phyloP scores from a whole-genome alignment of 2,329 filamentous ascomycete species.

The Bipolaris sorokiniana region DNA sequence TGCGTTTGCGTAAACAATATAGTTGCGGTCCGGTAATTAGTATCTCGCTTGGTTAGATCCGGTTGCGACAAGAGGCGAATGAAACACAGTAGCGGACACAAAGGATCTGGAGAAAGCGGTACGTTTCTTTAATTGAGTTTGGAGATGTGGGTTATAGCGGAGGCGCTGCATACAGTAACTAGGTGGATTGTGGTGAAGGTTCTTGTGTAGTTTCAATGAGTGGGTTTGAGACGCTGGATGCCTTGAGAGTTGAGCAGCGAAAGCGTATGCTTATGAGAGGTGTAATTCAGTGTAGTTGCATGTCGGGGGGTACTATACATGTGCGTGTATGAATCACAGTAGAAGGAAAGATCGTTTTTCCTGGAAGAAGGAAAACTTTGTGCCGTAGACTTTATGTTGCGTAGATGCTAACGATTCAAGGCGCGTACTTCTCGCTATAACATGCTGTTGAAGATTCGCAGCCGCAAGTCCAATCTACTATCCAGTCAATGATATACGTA shows the following conservation, averaged over 20 bases:
- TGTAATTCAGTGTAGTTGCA: constrained; percentile 2
- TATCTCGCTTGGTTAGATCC: neutral
- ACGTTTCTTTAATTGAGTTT: too few relatives aligned
- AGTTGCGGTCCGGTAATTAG: constrained; percentile 41
- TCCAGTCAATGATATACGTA: too few relatives aligned
- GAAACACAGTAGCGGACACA: neutral
- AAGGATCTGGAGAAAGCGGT: constrained; percentile 10
- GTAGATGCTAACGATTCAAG: too few relatives aligned
- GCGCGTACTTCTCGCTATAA: too few relatives aligned
- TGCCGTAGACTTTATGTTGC: too few relatives aligned
- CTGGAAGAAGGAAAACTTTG: too few relatives aligned
- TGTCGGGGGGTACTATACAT: too few relatives aligned
- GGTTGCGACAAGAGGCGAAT: neutral
- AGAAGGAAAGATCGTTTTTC: neutral
- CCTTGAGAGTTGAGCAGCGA: constrained; percentile 29
- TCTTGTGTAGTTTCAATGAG: constrained; percentile 30
- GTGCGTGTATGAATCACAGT: constrained; percentile 14
- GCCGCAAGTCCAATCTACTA: too few relatives aligned
- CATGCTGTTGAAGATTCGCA: too few relatives aligned
- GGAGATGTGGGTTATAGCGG: constrained; percentile 15
- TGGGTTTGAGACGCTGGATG: constrained; percentile 36
- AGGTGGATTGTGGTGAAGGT: constrained; percentile 29
- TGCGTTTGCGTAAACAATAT: constrained; percentile 36
- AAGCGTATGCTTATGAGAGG: constrained; percentile 29
- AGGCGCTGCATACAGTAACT: constrained; percentile 33